Conservation (phyloP, 257 asterid genomes). For the Nicotiana paniculata region DNA sequence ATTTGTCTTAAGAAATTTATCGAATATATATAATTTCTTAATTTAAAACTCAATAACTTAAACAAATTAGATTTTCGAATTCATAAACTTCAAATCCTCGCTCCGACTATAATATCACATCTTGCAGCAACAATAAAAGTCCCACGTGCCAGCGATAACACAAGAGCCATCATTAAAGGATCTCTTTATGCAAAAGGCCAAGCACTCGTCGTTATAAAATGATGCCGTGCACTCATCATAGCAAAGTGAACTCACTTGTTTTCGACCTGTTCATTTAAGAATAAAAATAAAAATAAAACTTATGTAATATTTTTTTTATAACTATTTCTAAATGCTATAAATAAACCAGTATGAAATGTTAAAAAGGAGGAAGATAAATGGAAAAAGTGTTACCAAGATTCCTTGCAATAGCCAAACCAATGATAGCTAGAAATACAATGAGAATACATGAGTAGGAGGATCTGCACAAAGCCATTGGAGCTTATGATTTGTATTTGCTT, state of each 20-base stretch:
- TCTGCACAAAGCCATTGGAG: not conserved
- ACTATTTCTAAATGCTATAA: too few relatives aligned
- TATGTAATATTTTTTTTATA: too few relatives aligned
- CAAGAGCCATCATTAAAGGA: not conserved
- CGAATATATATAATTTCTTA: too few relatives aligned
- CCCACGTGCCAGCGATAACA: not conserved
- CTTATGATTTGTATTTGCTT: not conserved
- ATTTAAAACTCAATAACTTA: too few relatives aligned
- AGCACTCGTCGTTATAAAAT: not conserved
- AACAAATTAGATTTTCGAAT: too few relatives aligned
- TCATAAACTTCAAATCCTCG: too few relatives aligned
- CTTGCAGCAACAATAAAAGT: conserved; percentile 13
- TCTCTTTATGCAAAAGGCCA: not conserved
- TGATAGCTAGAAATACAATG: not conserved
- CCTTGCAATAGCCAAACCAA: not conserved
- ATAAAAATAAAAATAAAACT: not conserved
- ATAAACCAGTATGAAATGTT: too few relatives aligned
- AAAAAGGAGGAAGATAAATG: not conserved
- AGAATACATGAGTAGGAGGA: not conserved
- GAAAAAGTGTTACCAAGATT: not conserved
- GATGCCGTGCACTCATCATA: not conserved
- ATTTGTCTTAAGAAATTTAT: too few relatives aligned
- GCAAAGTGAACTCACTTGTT: not conserved
- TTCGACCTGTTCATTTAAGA: not conserved
- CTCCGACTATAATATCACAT: not conserved